Evolutionary conservation across 768 basidiomycete genomes (phyloP).

Genomic region (Thelephora ganbajun): DNA sequence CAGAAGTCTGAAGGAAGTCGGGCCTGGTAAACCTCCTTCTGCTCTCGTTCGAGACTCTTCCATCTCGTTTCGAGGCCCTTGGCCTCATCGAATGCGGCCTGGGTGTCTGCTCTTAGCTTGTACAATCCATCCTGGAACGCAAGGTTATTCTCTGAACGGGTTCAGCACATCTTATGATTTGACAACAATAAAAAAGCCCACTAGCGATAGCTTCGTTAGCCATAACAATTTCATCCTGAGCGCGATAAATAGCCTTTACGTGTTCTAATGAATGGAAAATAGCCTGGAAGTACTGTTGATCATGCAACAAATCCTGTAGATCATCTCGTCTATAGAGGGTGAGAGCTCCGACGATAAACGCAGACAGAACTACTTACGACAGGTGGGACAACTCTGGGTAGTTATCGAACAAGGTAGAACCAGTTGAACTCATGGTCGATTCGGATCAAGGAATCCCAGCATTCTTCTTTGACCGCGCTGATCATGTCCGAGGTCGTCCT

Average conservation of each 20-base stretch:
- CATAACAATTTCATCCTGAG: slow-evolving; percentile 63
- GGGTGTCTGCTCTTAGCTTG: slow-evolving; percentile 64
- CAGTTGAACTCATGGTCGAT: slow-evolving; percentile 11
- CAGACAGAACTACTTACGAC: slow-evolving; percentile 33
- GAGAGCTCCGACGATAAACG: background rate
- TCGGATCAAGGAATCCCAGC: background rate
- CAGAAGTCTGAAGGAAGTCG: background rate
- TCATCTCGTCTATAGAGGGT: slow-evolving; percentile 55
- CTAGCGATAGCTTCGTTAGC: slow-evolving; percentile 83
- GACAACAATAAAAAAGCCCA: slow-evolving; percentile 25
- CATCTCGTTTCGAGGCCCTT: slow-evolving; percentile 69
- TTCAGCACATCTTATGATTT: background rate
- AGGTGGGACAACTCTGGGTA: slow-evolving; percentile 64
- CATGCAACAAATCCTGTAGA: slow-evolving; percentile 76
- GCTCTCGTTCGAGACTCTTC: slow-evolving; percentile 81
- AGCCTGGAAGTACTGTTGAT: slow-evolving; percentile 78
- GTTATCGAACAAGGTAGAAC: slow-evolving; percentile 23
- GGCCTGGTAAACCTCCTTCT: slow-evolving; percentile 82
- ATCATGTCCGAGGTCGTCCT: slow-evolving; percentile 46
- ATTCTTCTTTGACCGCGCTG: background rate
- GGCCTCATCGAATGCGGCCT: slow-evolving; percentile 80
- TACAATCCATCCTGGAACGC: slow-evolving; percentile 66
- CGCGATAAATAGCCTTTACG: slow-evolving; percentile 62
- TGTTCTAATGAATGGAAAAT: slow-evolving; percentile 65
- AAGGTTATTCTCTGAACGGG: slow-evolving; percentile 52